Base-by-base conservation (phyloP, 2,329 filamentous ascomycete species). In the Raffaelea arxii region DNA sequence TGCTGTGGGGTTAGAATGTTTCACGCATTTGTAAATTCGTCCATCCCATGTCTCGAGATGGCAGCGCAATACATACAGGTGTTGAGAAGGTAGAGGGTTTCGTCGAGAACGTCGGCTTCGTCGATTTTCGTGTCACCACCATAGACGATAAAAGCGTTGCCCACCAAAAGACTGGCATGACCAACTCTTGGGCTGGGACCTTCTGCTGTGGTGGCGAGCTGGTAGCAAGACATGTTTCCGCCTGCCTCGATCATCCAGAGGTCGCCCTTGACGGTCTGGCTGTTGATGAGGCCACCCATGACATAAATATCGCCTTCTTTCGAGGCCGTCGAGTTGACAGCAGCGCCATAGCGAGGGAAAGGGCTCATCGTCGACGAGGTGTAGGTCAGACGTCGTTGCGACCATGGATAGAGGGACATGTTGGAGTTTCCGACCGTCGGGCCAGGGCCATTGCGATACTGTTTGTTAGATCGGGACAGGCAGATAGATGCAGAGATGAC, bases 71-170 rank as follows among this genome's bases (percentile, higher is more conserved):
- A 35, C 42, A 69, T 74, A 97, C 92, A 96, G 43, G 92, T 98
- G 67, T 98, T 98, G 44, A 98, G 74, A 43, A 98, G 76, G 65
- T 98, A 98, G 12, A 98, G 71, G 0, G 92, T 97, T 66, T 98
- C 91, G 58, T 98, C 92, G 48, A 98, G 70, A 42, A 86, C 75
- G 64, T 98, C 92, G 25, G 80, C 79, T 59, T 97, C 92, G 46
- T 96, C 89, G 61, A 95, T 84, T 66, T 98, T 98, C 44, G 92
- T 98, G 64, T 98, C 94, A 60, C 92, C 92, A 43, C 92, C 94
- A 60, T 97, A 98, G 12, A 98, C 92, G 56, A 98, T 98, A 63
- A 97, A 98, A 1, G 92, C 92, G 65, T 98, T 98, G 48, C 94
- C 94, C 46, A 98, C 92, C 16, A 98, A 74, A 58, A 98, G 71